phyloP scores from a whole-genome alignment of 164 flowering plant species.

The Stephania japonica region DNA sequence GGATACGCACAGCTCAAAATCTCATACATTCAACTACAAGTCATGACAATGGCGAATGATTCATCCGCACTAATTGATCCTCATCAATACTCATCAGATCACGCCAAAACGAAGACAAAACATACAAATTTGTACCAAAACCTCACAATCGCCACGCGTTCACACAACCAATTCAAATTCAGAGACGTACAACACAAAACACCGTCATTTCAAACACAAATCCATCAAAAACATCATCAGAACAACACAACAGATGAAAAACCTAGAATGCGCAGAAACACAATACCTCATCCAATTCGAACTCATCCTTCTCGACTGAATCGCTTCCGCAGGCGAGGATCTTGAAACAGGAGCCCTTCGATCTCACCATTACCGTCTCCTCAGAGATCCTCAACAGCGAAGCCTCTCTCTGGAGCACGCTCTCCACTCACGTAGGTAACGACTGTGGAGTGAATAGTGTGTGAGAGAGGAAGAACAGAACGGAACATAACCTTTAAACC shows the following conservation, averaged over 20 bases:
- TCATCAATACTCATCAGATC: not conserved
- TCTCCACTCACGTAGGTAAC: not conserved
- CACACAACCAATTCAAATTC: not conserved
- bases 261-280: not conserved
- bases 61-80: not conserved
- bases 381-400: not conserved
- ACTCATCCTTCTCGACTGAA: constrained; percentile 42
- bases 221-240: not conserved
- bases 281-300: constrained; percentile 38
- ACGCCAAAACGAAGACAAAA: not conserved
- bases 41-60: not conserved
- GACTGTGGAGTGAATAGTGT: not conserved
- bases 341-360: constrained; percentile 55
- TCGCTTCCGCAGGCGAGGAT: constrained; percentile 60
- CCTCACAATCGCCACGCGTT: not conserved
- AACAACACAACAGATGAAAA: constrained; percentile 5
- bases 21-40: not conserved
- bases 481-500: constrained; percentile 8
- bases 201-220: not conserved
- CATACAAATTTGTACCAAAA: not conserved
- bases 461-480: no score
- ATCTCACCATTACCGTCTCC: constrained; percentile 42
- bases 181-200: no score
- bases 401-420: not conserved
- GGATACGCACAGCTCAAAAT: not conserved